Percentiles rank a stretch among this genome's conserved stretches.
Conservation (phyloP, 345 rosid genomes). For the Eucalyptus sp. region DNA sequence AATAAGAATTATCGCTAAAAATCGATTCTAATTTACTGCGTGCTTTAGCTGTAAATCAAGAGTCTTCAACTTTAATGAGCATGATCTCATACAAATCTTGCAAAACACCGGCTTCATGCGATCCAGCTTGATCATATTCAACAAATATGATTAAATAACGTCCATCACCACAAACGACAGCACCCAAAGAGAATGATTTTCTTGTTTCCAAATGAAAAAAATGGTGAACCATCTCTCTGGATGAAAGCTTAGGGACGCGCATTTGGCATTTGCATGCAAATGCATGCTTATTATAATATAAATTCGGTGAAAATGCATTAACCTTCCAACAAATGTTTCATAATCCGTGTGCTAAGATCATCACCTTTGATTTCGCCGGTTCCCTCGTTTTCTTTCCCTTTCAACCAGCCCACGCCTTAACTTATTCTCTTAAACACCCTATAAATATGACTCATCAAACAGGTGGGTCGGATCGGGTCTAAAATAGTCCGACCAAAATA, state of each 20-base stretch:
- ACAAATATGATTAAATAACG: neutral
- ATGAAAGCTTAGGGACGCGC: neutral
- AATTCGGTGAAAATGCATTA: neutral
- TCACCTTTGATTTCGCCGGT: neutral
- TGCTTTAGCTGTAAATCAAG: neutral
- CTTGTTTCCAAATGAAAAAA: neutral
- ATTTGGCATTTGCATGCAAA: neutral
- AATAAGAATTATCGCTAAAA: neutral
- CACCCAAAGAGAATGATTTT: neutral
- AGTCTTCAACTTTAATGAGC: neutral
- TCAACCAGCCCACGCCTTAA: neutral
- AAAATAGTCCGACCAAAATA: accelerated
- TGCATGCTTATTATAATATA: neutral
- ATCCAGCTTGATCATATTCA: neutral
- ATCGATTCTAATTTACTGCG: neutral
- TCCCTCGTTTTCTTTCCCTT: neutral
- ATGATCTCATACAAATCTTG: neutral
- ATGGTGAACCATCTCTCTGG: neutral
- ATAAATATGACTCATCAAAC: neutral
- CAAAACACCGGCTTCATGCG: neutral
- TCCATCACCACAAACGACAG: neutral
- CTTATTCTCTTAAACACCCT: neutral
- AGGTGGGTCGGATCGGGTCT: accelerated
- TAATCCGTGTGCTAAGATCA: neutral
- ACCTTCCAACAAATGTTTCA: neutral